These are phyloP conservation scores for Geosmithia flava DNA, from an alignment of 2,329 filamentous ascomycete species.

Conservation along the genomic window DNA sequence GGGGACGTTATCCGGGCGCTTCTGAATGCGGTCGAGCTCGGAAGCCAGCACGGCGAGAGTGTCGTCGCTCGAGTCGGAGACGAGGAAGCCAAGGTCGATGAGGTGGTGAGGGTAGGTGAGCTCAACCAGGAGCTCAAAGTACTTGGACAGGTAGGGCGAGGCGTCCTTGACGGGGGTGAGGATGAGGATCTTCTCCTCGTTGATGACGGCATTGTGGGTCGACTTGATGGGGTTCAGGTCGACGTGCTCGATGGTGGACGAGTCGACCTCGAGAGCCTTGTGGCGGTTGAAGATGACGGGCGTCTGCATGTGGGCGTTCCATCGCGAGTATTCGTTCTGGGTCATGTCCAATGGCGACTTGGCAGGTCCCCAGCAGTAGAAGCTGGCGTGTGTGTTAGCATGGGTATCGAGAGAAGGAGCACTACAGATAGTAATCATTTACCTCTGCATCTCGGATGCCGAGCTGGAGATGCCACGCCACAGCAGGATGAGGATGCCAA, in stretches of 20 bases:
- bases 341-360: constrained; percentile 97
- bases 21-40: constrained; percentile 82
- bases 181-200: constrained; percentile 81
- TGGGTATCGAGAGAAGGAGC: not conserved
- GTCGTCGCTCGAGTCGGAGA: constrained; percentile 84
- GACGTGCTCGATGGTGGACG: constrained; percentile 63
- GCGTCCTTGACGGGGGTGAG: constrained; percentile 90
- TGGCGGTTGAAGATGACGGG: constrained; percentile 97
- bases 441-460: constrained; percentile 87
- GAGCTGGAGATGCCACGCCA: constrained; percentile 78
- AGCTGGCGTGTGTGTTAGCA: constrained; percentile 38
- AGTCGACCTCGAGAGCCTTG: constrained; percentile 73
- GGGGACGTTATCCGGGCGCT: constrained; percentile 63
- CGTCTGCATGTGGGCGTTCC: constrained; percentile 80
- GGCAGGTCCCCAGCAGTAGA: constrained; percentile 91
- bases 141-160: constrained; percentile 66
- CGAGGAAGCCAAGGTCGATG: constrained; percentile 90
- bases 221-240: constrained; percentile 79
- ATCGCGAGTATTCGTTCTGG: constrained; percentile 77
- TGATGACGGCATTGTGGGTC: constrained; percentile 63
- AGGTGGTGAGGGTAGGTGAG: constrained; percentile 90
- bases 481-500: constrained; percentile 64
- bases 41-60: constrained; percentile 76
- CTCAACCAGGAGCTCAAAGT: constrained; percentile 85
- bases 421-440: constrained; percentile 16